Percentiles rank a stretch among this genome's conserved stretches.
phyloP scores from a whole-genome alignment of 176 grass and related monocot genomes.

The Poa annua region DNA sequence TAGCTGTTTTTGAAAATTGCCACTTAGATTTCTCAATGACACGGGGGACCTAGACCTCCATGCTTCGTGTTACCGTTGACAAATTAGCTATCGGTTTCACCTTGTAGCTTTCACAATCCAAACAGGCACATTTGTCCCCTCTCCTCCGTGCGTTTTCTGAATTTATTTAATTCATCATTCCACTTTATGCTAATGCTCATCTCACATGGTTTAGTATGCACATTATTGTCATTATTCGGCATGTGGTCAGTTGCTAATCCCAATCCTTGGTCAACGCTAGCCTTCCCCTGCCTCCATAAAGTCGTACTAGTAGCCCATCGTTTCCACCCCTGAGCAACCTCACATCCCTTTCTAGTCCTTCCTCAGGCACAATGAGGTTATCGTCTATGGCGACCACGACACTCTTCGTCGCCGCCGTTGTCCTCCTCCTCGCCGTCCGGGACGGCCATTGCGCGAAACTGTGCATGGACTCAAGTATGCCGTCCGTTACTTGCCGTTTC shows the following conservation, averaged over 20 bases:
- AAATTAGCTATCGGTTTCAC: background rate
- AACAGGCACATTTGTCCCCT: background rate
- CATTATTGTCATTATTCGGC: constrained; percentile 29
- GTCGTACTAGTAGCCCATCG: background rate
- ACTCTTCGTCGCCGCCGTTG: constrained; percentile 25
- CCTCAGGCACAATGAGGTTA: constrained; percentile 39
- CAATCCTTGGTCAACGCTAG: constrained; percentile 45
- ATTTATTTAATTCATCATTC: constrained; percentile 34
- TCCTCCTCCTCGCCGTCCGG: constrained; percentile 44
- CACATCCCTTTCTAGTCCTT: background rate
- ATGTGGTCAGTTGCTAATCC: constrained; percentile 25
- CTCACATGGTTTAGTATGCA: background rate
- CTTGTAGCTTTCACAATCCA: constrained; percentile 12
- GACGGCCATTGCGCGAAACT: constrained; percentile 48
- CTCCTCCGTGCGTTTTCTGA: background rate
- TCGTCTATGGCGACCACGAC: constrained; percentile 3
- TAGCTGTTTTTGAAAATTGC: background rate
- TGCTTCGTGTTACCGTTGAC: background rate
- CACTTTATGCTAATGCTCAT: constrained; percentile 21
- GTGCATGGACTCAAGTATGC: constrained; percentile 69
- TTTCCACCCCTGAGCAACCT: constrained; percentile 16
- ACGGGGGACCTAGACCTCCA: background rate
- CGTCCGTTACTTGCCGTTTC: background rate
- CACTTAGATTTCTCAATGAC: background rate
- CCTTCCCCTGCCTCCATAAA: constrained; percentile 28